Conservation (phyloP, 2,329 filamentous ascomycete genomes). For the Nigrograna mackinnonii region DNA sequence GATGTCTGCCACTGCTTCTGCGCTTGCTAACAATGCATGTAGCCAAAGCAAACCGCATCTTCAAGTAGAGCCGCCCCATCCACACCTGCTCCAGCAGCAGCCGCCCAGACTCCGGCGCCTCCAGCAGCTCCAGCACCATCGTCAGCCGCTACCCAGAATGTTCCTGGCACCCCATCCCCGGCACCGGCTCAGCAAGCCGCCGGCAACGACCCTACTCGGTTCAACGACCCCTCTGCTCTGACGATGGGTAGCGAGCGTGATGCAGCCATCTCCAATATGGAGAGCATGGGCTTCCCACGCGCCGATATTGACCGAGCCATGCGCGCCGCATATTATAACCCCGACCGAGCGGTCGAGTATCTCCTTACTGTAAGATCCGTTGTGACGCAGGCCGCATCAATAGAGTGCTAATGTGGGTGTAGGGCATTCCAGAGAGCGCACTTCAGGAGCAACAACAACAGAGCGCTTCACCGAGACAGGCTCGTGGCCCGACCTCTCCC, state of each 20-base stretch:
- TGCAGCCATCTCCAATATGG: slow-evolving; percentile 87
- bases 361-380: slow-evolving; percentile 72
- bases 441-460: slow-evolving; percentile 74
- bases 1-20: slow-evolving; percentile 6
- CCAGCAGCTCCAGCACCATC: slow-evolving; percentile 59
- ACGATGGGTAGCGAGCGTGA: slow-evolving; percentile 83
- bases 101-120: slow-evolving; percentile 54
- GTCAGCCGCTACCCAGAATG: slow-evolving; percentile 52
- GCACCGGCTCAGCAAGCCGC: slow-evolving; percentile 49
- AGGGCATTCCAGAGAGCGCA: slow-evolving; percentile 90
- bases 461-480: slow-evolving; percentile 46
- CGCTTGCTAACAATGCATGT: slow-evolving; percentile 21
- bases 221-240: slow-evolving; percentile 78
- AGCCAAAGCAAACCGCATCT: slow-evolving; percentile 71
- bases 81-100: slow-evolving; percentile 54
- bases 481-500: slow-evolving; percentile 45
- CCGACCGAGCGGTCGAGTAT: slow-evolving; percentile 96
- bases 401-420: slow-evolving; percentile 22
- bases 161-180: slow-evolving; percentile 55
- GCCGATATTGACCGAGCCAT: slow-evolving; percentile 89
- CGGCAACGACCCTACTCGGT: slow-evolving; percentile 45
- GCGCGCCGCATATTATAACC: slow-evolving; percentile 96
- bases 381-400: slow-evolving; percentile 5
- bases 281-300: slow-evolving; percentile 93
- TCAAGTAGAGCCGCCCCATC: slow-evolving; percentile 57